phyloP scores from a whole-genome alignment of 495 filamentous ascomycete species.

The Apodospora peruviana region DNA sequence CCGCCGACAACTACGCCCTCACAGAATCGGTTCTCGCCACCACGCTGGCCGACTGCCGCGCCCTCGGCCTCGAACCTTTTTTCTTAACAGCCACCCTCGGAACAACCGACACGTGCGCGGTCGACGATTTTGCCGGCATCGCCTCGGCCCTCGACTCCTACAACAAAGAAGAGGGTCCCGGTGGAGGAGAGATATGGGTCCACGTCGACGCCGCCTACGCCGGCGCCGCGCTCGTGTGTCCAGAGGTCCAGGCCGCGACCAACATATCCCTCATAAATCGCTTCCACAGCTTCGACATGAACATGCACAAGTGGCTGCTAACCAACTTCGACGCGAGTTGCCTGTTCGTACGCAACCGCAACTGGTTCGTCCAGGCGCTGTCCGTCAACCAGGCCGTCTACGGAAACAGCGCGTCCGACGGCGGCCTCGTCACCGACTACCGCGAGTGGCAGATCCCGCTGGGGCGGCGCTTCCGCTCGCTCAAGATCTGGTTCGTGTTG shows the following conservation, averaged over 20 bases:
- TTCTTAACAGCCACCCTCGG: conserved; percentile 83
- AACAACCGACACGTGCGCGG: conserved; percentile 80
- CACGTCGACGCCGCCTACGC: conserved; percentile 98
- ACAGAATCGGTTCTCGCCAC: conserved; percentile 57
- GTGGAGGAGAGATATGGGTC: conserved; percentile 60
- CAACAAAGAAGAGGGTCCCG: conserved; percentile 26
- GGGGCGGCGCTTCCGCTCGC: conserved; percentile 79
- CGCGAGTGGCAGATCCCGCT: conserved; percentile 97
- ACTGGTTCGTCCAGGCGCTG: conserved; percentile 70
- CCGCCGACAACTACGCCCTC: conserved; percentile 63
- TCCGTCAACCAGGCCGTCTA: conserved; percentile 75
- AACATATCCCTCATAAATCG: conserved; percentile 51
- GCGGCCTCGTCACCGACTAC: conserved; percentile 89
- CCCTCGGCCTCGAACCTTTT: conserved; percentile 71
- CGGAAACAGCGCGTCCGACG: conserved; percentile 71
- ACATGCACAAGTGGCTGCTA: conserved; percentile 97
- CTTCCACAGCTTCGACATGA: conserved; percentile 88
- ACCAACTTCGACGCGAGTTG: conserved; percentile 91
- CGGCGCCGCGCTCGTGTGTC: conserved; percentile 72
- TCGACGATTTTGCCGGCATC: conserved; percentile 75
- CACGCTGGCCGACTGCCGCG: conserved; percentile 54
- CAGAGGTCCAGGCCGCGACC: conserved; percentile 58
- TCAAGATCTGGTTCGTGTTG: conserved; percentile 98
- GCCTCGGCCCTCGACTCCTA: conserved; percentile 57
- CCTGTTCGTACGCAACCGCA: conserved; percentile 69